Percentiles rank a stretch among this genome's conserved stretches.
phyloP scores from a whole-genome alignment of 345 rosid species.

The Angophora floribunda region DNA sequence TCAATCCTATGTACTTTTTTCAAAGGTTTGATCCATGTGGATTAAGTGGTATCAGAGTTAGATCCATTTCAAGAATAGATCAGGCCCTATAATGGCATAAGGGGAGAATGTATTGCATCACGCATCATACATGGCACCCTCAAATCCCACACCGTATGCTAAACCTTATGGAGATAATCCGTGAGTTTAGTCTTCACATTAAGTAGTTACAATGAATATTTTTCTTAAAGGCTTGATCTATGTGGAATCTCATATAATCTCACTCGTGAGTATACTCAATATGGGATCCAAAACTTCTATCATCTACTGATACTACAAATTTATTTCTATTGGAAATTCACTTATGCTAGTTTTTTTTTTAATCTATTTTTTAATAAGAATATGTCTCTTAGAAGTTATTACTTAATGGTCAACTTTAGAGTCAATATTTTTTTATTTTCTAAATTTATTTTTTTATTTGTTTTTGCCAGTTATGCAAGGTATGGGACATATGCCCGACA shows the following conservation, averaged over 20 bases:
- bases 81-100: rapidly evolving
- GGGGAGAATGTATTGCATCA: not conserved
- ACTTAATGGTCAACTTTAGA: not conserved
- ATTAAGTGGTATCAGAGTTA: not conserved
- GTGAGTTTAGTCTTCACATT: not conserved
- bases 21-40: not conserved
- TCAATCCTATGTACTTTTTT: too few relatives aligned
- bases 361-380: not conserved
- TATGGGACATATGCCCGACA: not conserved
- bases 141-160: not conserved
- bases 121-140: not conserved
- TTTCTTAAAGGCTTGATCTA: rapidly evolving
- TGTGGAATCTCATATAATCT: not conserved
- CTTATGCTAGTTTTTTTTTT: not conserved
- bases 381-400: not conserved
- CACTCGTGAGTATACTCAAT: not conserved
- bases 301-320: not conserved
- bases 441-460: not conserved
- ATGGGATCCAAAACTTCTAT: not conserved
- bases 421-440: not conserved
- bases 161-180: rapidly evolving
- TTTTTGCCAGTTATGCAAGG: not conserved
- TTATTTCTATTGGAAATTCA: not conserved
- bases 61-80: not conserved
- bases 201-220: not conserved